Percentiles rank a stretch among this genome's conserved stretches.
These are phyloP conservation scores for Xylariaceae sp. DNA, from an alignment of 2,329 filamentous ascomycete species.

Conservation along the genomic window DNA sequence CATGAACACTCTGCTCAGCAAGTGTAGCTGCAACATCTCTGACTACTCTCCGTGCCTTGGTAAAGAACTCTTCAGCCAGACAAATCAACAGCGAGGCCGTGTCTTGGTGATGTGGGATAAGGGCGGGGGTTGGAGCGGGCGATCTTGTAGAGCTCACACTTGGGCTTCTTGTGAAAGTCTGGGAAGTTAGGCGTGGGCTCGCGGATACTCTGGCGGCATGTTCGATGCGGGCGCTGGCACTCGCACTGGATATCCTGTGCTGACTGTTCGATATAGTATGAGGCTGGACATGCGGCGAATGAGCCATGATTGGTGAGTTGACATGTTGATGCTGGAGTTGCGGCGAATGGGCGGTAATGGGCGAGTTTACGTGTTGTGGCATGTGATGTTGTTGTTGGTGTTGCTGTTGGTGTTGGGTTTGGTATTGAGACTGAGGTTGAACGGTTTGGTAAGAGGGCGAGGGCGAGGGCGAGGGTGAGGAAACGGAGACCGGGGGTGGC, in stretches of 20 bases:
- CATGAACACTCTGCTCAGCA: constrained; percentile 59
- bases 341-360: constrained; percentile 35
- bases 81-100: constrained; percentile 68
- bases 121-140: constrained; percentile 42
- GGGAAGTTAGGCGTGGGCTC: constrained; percentile 41
- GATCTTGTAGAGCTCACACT: constrained; percentile 45
- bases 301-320: constrained; percentile 37
- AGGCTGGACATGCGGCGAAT: constrained; percentile 37
- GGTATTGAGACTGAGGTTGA: constrained; percentile 22
- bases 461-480: constrained; percentile 15
- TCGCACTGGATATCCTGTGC: constrained; percentile 31
- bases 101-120: constrained; percentile 55
- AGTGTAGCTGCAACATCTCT: constrained; percentile 56
- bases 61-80: constrained; percentile 79
- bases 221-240: constrained; percentile 35
- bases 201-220: constrained; percentile 40
- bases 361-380: constrained; percentile 35
- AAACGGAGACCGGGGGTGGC: constrained; percentile 19
- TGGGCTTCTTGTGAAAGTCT: constrained; percentile 40
- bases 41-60: constrained; percentile 66
- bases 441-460: constrained; percentile 8
- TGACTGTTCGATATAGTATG: constrained; percentile 34
- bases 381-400: constrained; percentile 27
- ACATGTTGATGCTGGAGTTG: constrained; percentile 33
- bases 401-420: constrained; percentile 41